Conservation (phyloP, 192 early-diverging fungal species). For the Umbelopsis ramanniana region DNA sequence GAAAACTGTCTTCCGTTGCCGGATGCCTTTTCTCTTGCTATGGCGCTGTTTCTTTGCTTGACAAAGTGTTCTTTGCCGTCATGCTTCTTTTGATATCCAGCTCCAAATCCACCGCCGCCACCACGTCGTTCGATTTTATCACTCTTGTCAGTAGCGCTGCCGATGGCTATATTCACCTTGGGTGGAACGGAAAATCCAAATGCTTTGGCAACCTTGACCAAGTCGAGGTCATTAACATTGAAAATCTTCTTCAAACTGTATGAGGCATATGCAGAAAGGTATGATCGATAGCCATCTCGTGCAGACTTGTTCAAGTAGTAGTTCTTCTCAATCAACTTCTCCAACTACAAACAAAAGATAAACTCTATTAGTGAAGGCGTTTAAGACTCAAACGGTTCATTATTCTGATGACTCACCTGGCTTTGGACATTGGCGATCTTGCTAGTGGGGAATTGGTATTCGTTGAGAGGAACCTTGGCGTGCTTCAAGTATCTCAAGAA, state of each 20-base stretch:
- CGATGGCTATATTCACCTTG: slow-evolving; percentile 80
- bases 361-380: not conserved
- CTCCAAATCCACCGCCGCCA: slow-evolving; percentile 30
- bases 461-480: slow-evolving; percentile 97
- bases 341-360: slow-evolving; percentile 59
- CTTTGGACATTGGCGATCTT: slow-evolving; percentile 98
- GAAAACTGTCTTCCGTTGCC: slow-evolving; percentile 24
- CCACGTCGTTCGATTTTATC: slow-evolving; percentile 31
- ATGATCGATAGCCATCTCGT: slow-evolving; percentile 95
- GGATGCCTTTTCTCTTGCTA: slow-evolving; percentile 17
- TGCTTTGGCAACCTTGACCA: slow-evolving; percentile 89
- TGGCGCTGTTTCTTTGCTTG: slow-evolving; percentile 28
- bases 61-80: slow-evolving; percentile 32
- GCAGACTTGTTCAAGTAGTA: slow-evolving; percentile 97
- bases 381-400: not conserved
- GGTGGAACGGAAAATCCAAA: slow-evolving; percentile 98
- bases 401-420: slow-evolving; percentile 45
- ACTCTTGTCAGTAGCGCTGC: slow-evolving; percentile 43
- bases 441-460: slow-evolving; percentile 94
- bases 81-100: slow-evolving; percentile 29
- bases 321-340: slow-evolving; percentile 96
- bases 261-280: slow-evolving; percentile 93
- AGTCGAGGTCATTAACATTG: slow-evolving; percentile 87
- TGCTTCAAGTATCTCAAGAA: slow-evolving; percentile 98
- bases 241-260: slow-evolving; percentile 97